Evolutionary conservation across 306 rosid species (phyloP).

Genomic region (Rubus idaeus): DNA sequence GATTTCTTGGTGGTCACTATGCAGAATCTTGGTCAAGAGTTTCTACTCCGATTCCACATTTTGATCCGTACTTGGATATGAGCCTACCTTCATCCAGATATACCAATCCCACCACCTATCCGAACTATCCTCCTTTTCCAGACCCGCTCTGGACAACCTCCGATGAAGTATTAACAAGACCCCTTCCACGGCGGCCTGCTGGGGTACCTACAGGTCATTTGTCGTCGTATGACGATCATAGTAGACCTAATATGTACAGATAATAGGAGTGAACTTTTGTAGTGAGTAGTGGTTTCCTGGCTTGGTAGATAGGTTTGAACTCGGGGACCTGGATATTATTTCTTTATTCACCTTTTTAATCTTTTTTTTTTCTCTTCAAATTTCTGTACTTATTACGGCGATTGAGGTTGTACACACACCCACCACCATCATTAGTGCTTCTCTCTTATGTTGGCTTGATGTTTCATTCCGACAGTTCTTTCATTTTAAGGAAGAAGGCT

Average conservation of each 20-base stretch:
- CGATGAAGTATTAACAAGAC: slow-evolving; percentile 39
- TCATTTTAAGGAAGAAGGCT: background rate
- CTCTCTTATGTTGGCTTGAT: background rate
- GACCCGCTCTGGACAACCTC: slow-evolving; percentile 37
- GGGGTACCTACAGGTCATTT: slow-evolving; percentile 38
- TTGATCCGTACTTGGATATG: slow-evolving; percentile 38
- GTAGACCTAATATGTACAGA: slow-evolving; percentile 56
- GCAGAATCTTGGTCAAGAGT: slow-evolving; percentile 43
- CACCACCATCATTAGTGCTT: background rate
- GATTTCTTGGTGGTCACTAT: slow-evolving; percentile 28
- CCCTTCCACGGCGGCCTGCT: slow-evolving; percentile 38
- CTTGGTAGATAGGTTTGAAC: slow-evolving; percentile 2
- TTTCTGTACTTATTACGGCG: background rate
- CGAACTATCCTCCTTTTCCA: slow-evolving; percentile 29
- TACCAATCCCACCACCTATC: slow-evolving; percentile 36
- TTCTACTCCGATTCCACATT: slow-evolving; percentile 33
- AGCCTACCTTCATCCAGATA: slow-evolving; percentile 42
- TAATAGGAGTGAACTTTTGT: slow-evolving; percentile 15
- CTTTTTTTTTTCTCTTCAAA: background rate
- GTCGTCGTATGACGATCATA: slow-evolving; percentile 47
- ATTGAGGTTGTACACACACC: background rate
- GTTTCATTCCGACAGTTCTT: background rate
- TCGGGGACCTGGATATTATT: background rate
- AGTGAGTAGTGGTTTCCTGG: background rate
- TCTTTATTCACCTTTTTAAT: background rate